Conservation (phyloP, 768 basidiomycete genomes). For the Phlebiopsis gigantea region DNA sequence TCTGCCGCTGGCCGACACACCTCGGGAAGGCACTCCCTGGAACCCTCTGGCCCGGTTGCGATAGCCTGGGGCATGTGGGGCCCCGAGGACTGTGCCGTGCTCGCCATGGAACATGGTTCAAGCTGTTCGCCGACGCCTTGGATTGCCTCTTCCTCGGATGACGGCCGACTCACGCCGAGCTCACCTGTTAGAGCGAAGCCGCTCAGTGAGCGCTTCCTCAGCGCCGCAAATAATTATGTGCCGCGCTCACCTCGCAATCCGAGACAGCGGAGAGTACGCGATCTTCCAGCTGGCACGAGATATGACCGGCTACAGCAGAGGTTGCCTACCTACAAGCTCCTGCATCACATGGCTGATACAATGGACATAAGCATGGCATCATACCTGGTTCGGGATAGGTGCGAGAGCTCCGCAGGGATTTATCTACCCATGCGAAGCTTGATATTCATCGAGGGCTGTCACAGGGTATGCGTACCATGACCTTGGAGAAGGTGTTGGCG, state of each 20-base stretch:
- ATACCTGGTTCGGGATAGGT: neutral
- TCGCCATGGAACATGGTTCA: neutral
- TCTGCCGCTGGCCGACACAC: neutral
- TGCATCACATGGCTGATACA: conserved; percentile 7
- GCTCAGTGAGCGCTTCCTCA: too few species aligned
- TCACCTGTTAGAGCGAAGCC: too few species aligned
- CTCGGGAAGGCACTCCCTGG: neutral
- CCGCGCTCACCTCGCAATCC: too few species aligned
- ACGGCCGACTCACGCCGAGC: too few species aligned
- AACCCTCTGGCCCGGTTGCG: neutral
- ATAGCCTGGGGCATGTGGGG: neutral
- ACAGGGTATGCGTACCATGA: neutral
- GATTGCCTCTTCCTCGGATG: too few species aligned
- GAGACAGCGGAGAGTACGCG: too few species aligned
- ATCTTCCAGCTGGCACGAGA: too few species aligned
- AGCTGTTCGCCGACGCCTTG: neutral
- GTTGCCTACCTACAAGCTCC: too few species aligned
- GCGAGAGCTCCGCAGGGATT: neutral
- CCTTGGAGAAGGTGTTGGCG: neutral
- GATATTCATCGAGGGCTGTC: neutral
- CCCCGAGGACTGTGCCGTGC: neutral
- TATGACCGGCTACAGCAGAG: too few species aligned
- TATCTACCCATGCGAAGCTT: too few species aligned
- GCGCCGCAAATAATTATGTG: too few species aligned
- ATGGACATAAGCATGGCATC: neutral